Percentiles rank a stretch among this genome's conserved stretches.
phyloP scores from a whole-genome alignment of 495 filamentous ascomycete species.

The Ascodesmis nigricans region DNA sequence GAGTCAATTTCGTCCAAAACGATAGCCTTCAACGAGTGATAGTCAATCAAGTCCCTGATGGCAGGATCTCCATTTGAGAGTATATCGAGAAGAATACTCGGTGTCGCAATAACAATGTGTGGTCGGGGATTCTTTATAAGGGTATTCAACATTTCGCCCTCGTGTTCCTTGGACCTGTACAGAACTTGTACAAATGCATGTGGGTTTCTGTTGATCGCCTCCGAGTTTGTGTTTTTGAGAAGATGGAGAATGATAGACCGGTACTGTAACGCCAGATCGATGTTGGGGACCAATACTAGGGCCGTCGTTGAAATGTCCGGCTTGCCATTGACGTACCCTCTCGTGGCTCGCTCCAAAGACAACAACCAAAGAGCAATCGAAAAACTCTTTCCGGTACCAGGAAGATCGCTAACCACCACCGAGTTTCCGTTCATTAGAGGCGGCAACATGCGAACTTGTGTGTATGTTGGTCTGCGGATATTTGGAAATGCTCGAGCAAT shows the following conservation, averaged over 20 bases:
- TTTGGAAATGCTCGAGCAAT: constrained; percentile 14
- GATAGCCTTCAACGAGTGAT: constrained; percentile 11
- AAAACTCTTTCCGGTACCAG: constrained; percentile 19
- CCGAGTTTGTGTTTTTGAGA: constrained; percentile 10
- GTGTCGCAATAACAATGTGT: constrained; percentile 18
- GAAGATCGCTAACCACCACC: constrained; percentile 8
- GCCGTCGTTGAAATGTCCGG: constrained; percentile 16
- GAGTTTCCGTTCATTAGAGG: constrained; percentile 13
- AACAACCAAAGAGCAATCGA: constrained; percentile 18
- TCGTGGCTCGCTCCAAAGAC: constrained; percentile 10
- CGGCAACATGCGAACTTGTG: constrained; percentile 12
- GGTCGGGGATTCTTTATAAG: constrained; percentile 9
- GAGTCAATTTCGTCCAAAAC: constrained; percentile 18
- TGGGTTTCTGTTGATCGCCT: constrained; percentile 4
- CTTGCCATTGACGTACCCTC: background rate
- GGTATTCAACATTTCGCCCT: constrained; percentile 7
- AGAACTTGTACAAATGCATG: constrained; percentile 15
- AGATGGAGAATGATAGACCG: constrained; percentile 9
- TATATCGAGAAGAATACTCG: constrained; percentile 13
- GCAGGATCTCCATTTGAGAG: constrained; percentile 6
- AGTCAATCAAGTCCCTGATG: constrained; percentile 11
- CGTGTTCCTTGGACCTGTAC: constrained; percentile 7
- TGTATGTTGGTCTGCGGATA: constrained; percentile 5
- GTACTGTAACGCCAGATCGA: constrained; percentile 17
- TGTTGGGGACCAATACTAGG: constrained; percentile 15